These are phyloP conservation scores for Capsella rubella DNA, from an alignment of 441 rosid species.

Conservation along the genomic window DNA sequence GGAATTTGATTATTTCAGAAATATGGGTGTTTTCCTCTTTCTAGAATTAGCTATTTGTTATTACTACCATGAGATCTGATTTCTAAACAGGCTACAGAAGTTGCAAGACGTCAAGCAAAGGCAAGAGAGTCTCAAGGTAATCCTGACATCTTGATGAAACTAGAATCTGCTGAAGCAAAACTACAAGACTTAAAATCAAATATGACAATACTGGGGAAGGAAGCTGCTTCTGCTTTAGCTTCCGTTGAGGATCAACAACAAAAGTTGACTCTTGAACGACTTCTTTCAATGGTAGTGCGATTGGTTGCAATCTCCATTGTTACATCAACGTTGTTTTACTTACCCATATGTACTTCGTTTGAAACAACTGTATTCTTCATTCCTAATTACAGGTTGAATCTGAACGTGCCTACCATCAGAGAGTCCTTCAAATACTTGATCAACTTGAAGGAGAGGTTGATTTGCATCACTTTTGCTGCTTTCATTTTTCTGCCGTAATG, in stretches of 20 bases:
- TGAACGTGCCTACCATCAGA: conserved; percentile 83
- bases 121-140: conserved; percentile 80
- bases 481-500: conserved; percentile 16
- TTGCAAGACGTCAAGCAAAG: conserved; percentile 85
- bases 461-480: conserved; percentile 31
- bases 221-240: conserved; percentile 91
- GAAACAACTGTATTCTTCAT: conserved; percentile 23
- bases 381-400: conserved; percentile 73
- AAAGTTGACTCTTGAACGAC: conserved; percentile 90
- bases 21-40: conserved; percentile 17
- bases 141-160: conserved; percentile 76
- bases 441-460: conserved; percentile 83
- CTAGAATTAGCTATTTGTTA: conserved; percentile 6
- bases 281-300: conserved; percentile 78
- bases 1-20: conserved; percentile 8
- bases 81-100: conserved; percentile 90
- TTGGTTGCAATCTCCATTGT: conserved; percentile 13
- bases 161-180: conserved; percentile 88
- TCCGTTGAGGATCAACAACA: conserved; percentile 98
- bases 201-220: conserved; percentile 83
- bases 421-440: conserved; percentile 88
- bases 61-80: conserved; percentile 27
- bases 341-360: not conserved
- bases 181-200: conserved; percentile 85
- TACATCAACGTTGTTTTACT: conserved; percentile 6